Evolutionary conservation across 805 yeast genomes (phyloP), one percentile per base, ranked within the genome.

Genomic region (Saccharomycopsis sp.): DNA sequence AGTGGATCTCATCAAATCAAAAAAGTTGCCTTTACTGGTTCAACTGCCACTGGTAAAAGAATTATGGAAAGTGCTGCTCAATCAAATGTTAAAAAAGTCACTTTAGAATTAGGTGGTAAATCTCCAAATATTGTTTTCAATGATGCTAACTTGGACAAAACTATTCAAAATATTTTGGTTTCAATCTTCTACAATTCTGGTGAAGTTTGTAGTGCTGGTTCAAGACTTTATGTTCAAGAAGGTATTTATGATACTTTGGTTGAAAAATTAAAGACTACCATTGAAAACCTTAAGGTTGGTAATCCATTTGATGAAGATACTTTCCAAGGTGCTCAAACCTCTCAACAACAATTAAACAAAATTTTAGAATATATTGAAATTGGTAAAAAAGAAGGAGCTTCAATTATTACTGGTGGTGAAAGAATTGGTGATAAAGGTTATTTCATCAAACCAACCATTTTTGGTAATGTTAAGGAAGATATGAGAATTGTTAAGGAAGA

Each of bases 31-130:
- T 81, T 81, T 63, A 81, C 92, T 40, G 92, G 92, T 56, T 80
- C 88, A 21, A 81, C 92, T 34, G 76, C 72, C 39, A 69, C 79
- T 47, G 92, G 92, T 63, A 77, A 74, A 59, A 66, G 63, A 53
- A 78, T 81, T 49, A 79, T 81, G 76, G 66, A 66, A 47, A 70
- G 70, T 52, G 81, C 85, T 53, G 79, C 85, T 46, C 70, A 73
- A 48, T 66, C 83, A n/a, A 63, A 64, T 59, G 67, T 80, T 66
- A 81, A 81, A 71, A 80, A 80, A 64, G 80, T 79, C 39, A 79
- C 89, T 37, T 67, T 81, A 61, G 92, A 81, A 63, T 69, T 80
- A 53, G 92, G 92, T 61, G 92, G 92, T 61, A 81, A 81, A 61
- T 79, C 87, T 44, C 83, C 88, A 53, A 77, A 79, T 58, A 70